Evolutionary conservation across 345 rosid genomes (phyloP), one percentile per base, ranked within the genome.

Genomic region (Gossypium australe): DNA sequence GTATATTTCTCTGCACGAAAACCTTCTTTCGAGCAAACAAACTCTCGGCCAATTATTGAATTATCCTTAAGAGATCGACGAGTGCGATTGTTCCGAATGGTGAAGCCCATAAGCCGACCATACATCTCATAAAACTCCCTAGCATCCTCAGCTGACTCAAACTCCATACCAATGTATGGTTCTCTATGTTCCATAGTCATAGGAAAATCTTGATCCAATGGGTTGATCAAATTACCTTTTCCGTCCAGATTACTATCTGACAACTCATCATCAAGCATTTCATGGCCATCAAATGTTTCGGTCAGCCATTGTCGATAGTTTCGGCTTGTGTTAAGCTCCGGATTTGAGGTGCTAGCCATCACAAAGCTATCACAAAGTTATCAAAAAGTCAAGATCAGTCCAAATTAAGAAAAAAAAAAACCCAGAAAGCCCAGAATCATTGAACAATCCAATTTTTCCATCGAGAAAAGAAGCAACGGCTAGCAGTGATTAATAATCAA

Each of bases 121-220:
- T 80, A 80, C 75, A 78, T 76, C 78, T 80, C 86, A 34, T 83
- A 83, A 47, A 80, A 83, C 55, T 83, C 86, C 77, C 86, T 80
- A 53, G 86, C 86, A 60, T 80, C 82, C 70, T 83, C 86, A 18
- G 82, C 84, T 25, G 80, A 76, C 17, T 74, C 82, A 71, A 83
- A 83, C 75, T 76, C 86, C 86, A 76, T 76, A 25, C 86, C 84
- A 13, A 67, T 73, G 52, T 11, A 70, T 18, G 86, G 84, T 58
- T 79, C 85, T 20, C 18, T 11, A 45, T 71, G 51, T 60, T 80
- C 80, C 38, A 65, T 72, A 43, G 22, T 67, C 48, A 58, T 24
- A 29, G 76, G 74, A 78, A 78, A 76, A 29, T 55, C 64, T 27
- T 69, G 72, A 70, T 65, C 65, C 3, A 72, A 70, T 58, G 76